Evolutionary conservation across 257 asterid genomes (phyloP).

Genomic region (Nicotiana sylvestris): DNA sequence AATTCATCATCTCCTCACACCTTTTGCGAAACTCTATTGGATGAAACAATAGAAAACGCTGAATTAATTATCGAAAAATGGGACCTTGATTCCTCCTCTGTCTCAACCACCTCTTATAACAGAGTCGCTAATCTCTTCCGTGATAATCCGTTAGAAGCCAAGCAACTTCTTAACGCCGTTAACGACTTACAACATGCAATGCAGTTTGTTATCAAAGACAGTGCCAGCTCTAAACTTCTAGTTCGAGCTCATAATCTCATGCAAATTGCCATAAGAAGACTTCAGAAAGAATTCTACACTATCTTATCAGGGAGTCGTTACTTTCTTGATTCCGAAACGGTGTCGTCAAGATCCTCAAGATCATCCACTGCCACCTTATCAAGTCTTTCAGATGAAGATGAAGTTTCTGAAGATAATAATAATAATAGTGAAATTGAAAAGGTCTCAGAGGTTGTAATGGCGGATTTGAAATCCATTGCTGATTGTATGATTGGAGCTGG

Average conservation of each 20-base stretch:
- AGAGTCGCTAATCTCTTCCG: conserved; percentile 31
- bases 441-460: conserved; percentile 30
- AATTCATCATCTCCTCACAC: conserved; percentile 29
- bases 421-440: not conserved
- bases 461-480: conserved; percentile 55
- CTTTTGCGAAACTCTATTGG: conserved; percentile 48
- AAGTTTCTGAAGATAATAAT: conserved; percentile 26
- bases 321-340: conserved; percentile 50
- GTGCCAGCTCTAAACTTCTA: conserved; percentile 35
- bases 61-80: conserved; percentile 37
- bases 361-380: conserved; percentile 22
- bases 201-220: conserved; percentile 41
- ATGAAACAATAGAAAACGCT: conserved; percentile 20
- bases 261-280: conserved; percentile 53
- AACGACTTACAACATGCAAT: conserved; percentile 43
- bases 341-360: conserved; percentile 26
- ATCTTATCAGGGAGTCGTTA: conserved; percentile 37
- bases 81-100: conserved; percentile 25
- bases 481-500: conserved; percentile 69
- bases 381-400: conserved; percentile 35
- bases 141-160: conserved; percentile 37
- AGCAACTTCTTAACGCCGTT: conserved; percentile 40
- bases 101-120: not conserved
- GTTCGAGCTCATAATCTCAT: conserved; percentile 56
- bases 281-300: conserved; percentile 57